Conservation (phyloP, 163 green algal genomes). For the Prototheca wickerhamii region DNA sequence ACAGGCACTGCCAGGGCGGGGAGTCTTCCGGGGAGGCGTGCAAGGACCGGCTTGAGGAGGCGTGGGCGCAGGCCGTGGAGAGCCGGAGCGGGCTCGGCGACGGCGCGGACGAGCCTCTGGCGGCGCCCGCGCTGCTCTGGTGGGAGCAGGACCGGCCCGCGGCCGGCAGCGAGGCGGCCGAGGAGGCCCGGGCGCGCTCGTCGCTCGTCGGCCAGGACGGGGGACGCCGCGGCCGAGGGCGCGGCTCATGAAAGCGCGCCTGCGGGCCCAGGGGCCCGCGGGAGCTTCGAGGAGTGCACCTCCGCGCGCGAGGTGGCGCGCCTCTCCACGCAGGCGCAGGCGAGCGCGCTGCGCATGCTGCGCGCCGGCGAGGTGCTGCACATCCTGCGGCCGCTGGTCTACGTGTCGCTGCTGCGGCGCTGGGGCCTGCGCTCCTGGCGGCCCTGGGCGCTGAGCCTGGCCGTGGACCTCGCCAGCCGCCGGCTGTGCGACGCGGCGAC, state of each 20-base stretch:
- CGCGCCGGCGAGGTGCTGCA: constrained; percentile 30
- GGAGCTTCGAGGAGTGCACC: too few species aligned
- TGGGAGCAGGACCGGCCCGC: neutral
- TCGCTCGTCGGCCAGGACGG: neutral
- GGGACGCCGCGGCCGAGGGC: too few species aligned
- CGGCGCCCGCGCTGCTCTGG: neutral
- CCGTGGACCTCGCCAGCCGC: constrained; percentile 30
- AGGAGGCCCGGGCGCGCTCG: too few species aligned
- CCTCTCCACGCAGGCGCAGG: neutral
- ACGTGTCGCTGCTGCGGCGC: constrained; percentile 31
- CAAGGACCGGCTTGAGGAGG: neutral
- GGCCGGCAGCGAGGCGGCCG: neutral
- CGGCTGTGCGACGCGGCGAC: constrained; percentile 17
- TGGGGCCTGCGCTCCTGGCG: constrained; percentile 37
- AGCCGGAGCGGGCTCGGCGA: neutral
- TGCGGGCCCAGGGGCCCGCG: too few species aligned
- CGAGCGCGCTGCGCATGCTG: constrained; percentile 17
- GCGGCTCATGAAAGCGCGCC: too few species aligned
- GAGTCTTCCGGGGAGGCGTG: neutral
- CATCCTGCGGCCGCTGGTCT: constrained; percentile 40
- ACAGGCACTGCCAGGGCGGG: constrained; percentile 1
- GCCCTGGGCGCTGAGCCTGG: constrained; percentile 38
- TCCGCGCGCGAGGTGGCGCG: neutral
- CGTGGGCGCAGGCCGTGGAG: neutral
- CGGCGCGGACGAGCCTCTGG: neutral